Evolutionary conservation across 2,329 filamentous ascomycete genomes (phyloP).

Genomic region (Orbilia blumenaviensis): DNA sequence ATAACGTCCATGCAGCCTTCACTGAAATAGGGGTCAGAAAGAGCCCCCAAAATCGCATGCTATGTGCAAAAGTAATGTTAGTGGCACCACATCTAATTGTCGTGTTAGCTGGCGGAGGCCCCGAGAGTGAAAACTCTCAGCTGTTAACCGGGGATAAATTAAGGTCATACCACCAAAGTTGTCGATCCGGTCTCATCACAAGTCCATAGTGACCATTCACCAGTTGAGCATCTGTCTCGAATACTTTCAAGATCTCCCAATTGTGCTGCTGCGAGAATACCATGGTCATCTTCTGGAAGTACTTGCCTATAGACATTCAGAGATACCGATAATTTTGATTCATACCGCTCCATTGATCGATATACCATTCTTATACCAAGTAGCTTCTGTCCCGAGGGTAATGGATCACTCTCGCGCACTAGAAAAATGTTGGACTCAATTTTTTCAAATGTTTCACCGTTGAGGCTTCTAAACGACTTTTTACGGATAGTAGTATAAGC

Average conservation of each 20-base stretch:
- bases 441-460: not conserved
- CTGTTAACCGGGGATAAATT: no score
- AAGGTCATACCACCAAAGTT: not conserved
- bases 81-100: no score
- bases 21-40: not conserved
- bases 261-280: not conserved
- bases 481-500: not conserved
- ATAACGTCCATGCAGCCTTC: not conserved
- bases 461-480: not conserved
- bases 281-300: not conserved
- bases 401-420: not conserved
- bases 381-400: not conserved
- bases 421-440: not conserved
- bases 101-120: no score
- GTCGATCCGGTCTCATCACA: no score
- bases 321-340: not conserved
- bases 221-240: not conserved
- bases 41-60: not conserved
- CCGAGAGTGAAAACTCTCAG: no score
- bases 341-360: not conserved
- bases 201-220: not conserved
- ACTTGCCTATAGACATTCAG: not conserved
- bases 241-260: not conserved
- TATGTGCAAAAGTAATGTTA: no score
- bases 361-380: not conserved